Conservation (phyloP, 106 monocot genomes). For the Allium sativum region DNA sequence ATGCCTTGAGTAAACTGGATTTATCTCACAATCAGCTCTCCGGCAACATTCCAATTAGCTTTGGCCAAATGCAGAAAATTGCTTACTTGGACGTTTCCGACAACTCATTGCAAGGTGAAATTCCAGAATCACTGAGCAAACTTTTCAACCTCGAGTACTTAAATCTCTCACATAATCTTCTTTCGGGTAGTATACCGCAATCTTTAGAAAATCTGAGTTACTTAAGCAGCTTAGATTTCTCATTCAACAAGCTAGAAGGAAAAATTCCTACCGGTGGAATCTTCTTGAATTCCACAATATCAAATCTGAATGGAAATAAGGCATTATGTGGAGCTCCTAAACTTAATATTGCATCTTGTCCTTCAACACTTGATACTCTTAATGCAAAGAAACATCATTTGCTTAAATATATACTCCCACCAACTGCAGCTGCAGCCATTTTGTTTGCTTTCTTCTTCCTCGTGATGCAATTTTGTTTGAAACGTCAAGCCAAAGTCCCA, state of each 20-base stretch:
- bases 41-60: slow-evolving; percentile 7
- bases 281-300: slow-evolving; percentile 6
- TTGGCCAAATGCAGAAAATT: slow-evolving; percentile 5
- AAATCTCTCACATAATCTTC: slow-evolving; percentile 8
- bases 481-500: background rate
- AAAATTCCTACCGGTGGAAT: slow-evolving; percentile 10
- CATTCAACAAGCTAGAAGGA: slow-evolving; percentile 22
- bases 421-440: background rate
- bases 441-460: background rate
- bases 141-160: slow-evolving; percentile 2
- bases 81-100: background rate
- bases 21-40: slow-evolving; percentile 4
- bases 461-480: background rate
- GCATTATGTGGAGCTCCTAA: slow-evolving; percentile 12
- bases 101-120: slow-evolving; percentile 6
- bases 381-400: background rate
- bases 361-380: background rate
- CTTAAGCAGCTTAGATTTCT: slow-evolving; percentile 8
- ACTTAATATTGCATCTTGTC: slow-evolving; percentile 7
- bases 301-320: slow-evolving; percentile 11
- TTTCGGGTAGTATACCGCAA: slow-evolving; percentile 13
- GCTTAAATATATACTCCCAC: slow-evolving; percentile 8
- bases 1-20: background rate
- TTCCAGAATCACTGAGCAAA: slow-evolving; percentile 10
- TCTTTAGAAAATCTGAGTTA: slow-evolving; percentile 6